phyloP scores from a whole-genome alignment of 2,329 filamentous ascomycete genomes.

The Diaporthe sp. region DNA sequence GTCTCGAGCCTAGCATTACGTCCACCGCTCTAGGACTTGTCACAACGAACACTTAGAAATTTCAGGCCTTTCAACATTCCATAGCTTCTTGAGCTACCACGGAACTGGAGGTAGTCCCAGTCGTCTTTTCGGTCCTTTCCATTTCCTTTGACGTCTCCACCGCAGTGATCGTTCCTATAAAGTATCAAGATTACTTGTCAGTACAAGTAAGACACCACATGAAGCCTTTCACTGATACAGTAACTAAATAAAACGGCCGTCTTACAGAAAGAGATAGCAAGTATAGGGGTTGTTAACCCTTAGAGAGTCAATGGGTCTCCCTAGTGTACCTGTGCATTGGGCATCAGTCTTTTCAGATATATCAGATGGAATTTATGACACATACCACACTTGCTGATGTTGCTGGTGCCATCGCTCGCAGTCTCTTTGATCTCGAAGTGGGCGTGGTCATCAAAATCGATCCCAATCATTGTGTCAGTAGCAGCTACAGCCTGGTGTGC shows the following conservation, averaged over 20 bases:
- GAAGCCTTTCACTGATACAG: not conserved
- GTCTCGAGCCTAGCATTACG: no score
- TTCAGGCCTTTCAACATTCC: not conserved
- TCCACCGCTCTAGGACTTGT: no score
- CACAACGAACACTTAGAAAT: not conserved
- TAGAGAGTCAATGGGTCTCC: not conserved
- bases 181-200: not conserved
- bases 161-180: not conserved
- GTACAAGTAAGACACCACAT: not conserved
- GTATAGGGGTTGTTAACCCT: not conserved
- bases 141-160: no score
- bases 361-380: not conserved
- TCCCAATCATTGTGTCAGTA: not conserved
- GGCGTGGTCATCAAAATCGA: not conserved
- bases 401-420: not conserved
- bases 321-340: not conserved
- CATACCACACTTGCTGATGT: not conserved
- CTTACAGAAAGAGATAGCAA: not conserved
- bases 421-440: not conserved
- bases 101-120: not conserved
- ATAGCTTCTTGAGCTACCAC: not conserved
- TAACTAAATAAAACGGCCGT: not conserved
- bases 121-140: no score
- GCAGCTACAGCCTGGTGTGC: not conserved
- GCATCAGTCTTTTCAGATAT: not conserved